Conservation (phyloP, 768 basidiomycete genomes). For the Hygrophoropsis aurantiaca region DNA sequence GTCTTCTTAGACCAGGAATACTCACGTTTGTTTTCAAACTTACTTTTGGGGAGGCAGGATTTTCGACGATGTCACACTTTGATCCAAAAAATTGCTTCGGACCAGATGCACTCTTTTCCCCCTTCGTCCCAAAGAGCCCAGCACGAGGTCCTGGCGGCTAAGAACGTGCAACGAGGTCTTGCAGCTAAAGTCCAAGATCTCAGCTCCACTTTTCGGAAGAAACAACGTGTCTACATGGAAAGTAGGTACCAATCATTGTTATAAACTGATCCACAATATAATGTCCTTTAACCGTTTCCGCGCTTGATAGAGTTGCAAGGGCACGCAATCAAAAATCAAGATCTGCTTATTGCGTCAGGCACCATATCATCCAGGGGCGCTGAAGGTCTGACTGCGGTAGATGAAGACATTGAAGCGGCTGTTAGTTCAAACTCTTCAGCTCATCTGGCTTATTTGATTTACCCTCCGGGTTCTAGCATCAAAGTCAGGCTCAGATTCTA, state of each 20-base stretch:
- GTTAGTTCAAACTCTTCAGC: constrained; percentile 45
- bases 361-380: constrained; percentile 78
- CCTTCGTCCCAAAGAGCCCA: constrained; percentile 46
- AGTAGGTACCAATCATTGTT: constrained; percentile 55
- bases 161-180: constrained; percentile 93
- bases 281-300: constrained; percentile 13
- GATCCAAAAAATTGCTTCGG: constrained; percentile 68
- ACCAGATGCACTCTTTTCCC: constrained; percentile 63
- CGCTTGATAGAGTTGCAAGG: constrained; percentile 79
- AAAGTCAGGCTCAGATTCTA: constrained; percentile 27
- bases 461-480: constrained; percentile 15
- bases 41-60: constrained; percentile 27
- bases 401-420: constrained; percentile 88
- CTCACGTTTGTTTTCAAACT: constrained; percentile 13
- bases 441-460: constrained; percentile 4
- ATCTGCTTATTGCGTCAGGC: constrained; percentile 88
- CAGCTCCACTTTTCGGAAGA: constrained; percentile 91
- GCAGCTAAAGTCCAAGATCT: constrained; percentile 96
- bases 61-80: constrained; percentile 43
- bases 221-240: constrained; percentile 97
- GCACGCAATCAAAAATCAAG: constrained; percentile 96
- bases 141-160: constrained; percentile 66
- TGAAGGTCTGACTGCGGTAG: constrained; percentile 80
- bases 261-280: constrained; percentile 1
- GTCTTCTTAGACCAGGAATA: constrained; percentile 4